These are phyloP conservation scores for Pseudogymnoascus sp. DNA, from an alignment of 2,329 filamentous ascomycete species.

Conservation along the genomic window DNA sequence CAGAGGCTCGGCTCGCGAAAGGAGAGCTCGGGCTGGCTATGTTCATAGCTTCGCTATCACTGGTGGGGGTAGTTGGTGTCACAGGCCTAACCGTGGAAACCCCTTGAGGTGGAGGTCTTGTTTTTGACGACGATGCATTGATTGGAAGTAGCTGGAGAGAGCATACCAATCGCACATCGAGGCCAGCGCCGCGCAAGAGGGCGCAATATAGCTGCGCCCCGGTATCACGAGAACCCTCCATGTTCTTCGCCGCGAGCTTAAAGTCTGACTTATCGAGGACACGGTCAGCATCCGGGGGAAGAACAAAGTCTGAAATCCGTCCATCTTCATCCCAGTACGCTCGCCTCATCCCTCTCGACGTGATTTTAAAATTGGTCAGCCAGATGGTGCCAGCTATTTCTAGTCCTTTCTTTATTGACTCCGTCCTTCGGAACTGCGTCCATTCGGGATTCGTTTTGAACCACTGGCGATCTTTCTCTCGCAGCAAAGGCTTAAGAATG, in stretches of 20 bases:
- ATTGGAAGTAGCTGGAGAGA: constrained; percentile 81
- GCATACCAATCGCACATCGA: constrained; percentile 77
- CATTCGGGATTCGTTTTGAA: constrained; percentile 62
- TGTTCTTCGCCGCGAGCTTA: constrained; percentile 51
- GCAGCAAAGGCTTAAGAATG: constrained; percentile 56
- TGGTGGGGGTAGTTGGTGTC: constrained; percentile 26
- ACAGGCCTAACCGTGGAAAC: constrained; percentile 30
- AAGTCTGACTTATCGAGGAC: constrained; percentile 69
- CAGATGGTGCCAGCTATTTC: constrained; percentile 61
- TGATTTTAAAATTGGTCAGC: constrained; percentile 62
- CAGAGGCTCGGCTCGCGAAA: constrained; percentile 13
- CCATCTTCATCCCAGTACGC: constrained; percentile 67
- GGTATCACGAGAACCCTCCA: constrained; percentile 79
- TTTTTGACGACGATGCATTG: constrained; percentile 31
- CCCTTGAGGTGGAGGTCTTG: constrained; percentile 23
- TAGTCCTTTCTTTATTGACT: constrained; percentile 74
- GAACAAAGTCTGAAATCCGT: constrained; percentile 20
- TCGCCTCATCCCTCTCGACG: constrained; percentile 60
- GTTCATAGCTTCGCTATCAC: constrained; percentile 21
- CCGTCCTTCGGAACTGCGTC: constrained; percentile 68
- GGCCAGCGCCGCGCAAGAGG: constrained; percentile 71
- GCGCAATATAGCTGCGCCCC: constrained; percentile 89
- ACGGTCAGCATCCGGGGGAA: constrained; percentile 58
- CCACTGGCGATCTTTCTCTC: constrained; percentile 56
- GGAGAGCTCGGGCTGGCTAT: constrained; percentile 11